phyloP scores from a whole-genome alignment of 1,284 basidiomycete species.

The Austropuccinia psidii region DNA sequence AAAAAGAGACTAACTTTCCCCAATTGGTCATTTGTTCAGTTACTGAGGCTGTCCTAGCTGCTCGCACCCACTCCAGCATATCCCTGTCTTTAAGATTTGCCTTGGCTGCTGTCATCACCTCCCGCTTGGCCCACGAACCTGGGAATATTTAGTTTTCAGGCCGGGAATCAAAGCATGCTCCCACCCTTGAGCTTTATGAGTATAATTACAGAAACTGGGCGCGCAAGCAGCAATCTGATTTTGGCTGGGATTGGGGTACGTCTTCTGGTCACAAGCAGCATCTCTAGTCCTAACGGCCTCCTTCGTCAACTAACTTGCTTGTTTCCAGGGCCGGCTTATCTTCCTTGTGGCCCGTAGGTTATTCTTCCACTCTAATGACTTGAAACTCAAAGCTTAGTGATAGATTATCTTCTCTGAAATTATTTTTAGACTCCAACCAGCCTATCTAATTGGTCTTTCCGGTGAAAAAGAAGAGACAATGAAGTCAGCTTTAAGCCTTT shows the following conservation, averaged over 20 bases:
- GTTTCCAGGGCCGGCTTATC: slow-evolving; percentile 25
- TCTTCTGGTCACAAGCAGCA: not conserved
- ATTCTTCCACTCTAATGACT: not conserved
- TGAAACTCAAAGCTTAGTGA: not conserved
- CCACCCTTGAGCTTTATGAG: slow-evolving; percentile 38
- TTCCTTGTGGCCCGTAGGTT: slow-evolving; percentile 29
- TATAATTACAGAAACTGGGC: slow-evolving; percentile 42
- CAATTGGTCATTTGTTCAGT: not conserved
- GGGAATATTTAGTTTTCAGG: too few relatives aligned
- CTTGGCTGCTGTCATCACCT: slow-evolving; percentile 8
- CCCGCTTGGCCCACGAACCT: slow-evolving; percentile 22
- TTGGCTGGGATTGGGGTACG: slow-evolving; percentile 45
- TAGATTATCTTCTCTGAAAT: not conserved
- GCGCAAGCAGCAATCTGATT: slow-evolving; percentile 43
- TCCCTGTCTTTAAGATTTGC: slow-evolving; percentile 16
- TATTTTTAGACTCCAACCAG: slow-evolving; percentile 9
- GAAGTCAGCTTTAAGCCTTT: too few relatives aligned
- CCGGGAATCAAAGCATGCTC: too few relatives aligned
- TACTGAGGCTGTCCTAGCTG: slow-evolving; percentile 3
- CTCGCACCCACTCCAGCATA: not conserved
- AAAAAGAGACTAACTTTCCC: not conserved
- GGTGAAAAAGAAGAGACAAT: too few relatives aligned
- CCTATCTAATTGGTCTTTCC: slow-evolving; percentile 21
- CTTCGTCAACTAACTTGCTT: not conserved
- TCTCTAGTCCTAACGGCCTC: too few relatives aligned